These are phyloP conservation scores for Stagonosporopsis cucurbitacearum DNA, from an alignment of 2,329 filamentous ascomycete species.

Conservation along the genomic window DNA sequence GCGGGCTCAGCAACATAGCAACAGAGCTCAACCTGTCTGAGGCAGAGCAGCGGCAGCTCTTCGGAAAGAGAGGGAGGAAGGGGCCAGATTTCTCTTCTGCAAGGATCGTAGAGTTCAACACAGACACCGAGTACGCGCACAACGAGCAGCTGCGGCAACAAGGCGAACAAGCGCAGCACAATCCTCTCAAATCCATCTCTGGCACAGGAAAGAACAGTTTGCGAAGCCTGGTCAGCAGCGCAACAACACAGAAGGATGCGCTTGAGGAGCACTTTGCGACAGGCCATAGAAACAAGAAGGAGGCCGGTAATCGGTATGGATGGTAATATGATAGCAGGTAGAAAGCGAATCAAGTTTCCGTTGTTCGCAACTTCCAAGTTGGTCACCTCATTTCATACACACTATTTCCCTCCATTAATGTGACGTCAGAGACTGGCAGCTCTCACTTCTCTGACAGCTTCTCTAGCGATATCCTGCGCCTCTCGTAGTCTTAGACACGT, in stretches of 20 bases:
- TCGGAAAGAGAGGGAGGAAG: slow-evolving; percentile 70
- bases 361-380: background rate
- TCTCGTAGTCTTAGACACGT: background rate
- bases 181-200: slow-evolving; percentile 80
- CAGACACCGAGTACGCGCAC: slow-evolving; percentile 82
- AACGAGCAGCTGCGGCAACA: slow-evolving; percentile 78
- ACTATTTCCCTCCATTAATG: background rate
- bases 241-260: slow-evolving; percentile 81
- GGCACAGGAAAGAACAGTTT: slow-evolving; percentile 85
- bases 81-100: slow-evolving; percentile 58
- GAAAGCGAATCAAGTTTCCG: background rate
- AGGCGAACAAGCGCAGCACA: slow-evolving; percentile 74
- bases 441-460: background rate
- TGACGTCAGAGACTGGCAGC: background rate
- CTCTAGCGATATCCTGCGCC: background rate
- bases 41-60: slow-evolving; percentile 79
- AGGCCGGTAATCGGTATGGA: slow-evolving; percentile 83
- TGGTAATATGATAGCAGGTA: slow-evolving; percentile 61
- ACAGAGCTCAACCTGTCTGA: slow-evolving; percentile 79
- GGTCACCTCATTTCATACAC: background rate
- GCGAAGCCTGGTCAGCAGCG: slow-evolving; percentile 84
- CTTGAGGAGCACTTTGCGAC: slow-evolving; percentile 90
- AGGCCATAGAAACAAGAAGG: slow-evolving; percentile 78
- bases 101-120: slow-evolving; percentile 86
- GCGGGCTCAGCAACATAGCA: slow-evolving; percentile 74